phyloP scores from a whole-genome alignment of 2,329 filamentous ascomycete species.

The Alternaria longipes region DNA sequence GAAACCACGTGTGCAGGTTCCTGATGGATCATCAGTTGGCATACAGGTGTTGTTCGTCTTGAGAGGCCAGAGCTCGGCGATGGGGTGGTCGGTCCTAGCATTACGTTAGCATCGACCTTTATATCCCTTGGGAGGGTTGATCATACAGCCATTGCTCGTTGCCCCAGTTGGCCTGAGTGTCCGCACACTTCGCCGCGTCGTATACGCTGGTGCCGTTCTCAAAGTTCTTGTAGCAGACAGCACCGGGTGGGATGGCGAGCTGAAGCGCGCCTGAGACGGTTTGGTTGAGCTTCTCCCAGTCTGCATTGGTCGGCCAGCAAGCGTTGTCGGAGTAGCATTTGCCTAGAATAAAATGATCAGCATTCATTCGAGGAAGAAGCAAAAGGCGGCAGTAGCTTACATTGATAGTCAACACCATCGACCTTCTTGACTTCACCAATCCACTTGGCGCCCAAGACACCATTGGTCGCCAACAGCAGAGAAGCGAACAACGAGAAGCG shows the following conservation, averaged over 20 bases:
- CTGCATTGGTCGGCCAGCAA: constrained; percentile 42
- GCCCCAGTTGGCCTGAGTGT: constrained; percentile 36
- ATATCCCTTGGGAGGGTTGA: neutral
- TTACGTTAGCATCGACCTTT: neutral
- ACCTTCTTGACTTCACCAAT: constrained; percentile 42
- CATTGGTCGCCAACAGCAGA: constrained; percentile 30
- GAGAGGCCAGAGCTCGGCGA: constrained; percentile 45
- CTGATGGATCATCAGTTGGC: constrained; percentile 34
- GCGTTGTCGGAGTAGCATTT: constrained; percentile 49
- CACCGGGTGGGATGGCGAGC: constrained; percentile 42
- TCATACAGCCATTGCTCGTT: constrained; percentile 47
- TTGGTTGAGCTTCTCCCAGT: constrained; percentile 42
- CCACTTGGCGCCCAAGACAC: constrained; percentile 34
- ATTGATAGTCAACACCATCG: constrained; percentile 38
- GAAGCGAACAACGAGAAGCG: constrained; percentile 30
- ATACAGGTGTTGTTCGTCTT: constrained; percentile 49
- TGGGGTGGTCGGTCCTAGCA: constrained; percentile 42
- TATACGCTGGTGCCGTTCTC: constrained; percentile 36
- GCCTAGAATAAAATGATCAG: neutral
- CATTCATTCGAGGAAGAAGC: neutral
- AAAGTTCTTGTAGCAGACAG: constrained; percentile 39
- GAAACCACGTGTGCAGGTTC: constrained; percentile 43
- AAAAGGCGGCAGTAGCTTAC: constrained; percentile 9
- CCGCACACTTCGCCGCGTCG: constrained; percentile 37
- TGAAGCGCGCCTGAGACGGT: constrained; percentile 42